phyloP scores from a whole-genome alignment of 306 rosid genomes.

The Prunus davidiana region DNA sequence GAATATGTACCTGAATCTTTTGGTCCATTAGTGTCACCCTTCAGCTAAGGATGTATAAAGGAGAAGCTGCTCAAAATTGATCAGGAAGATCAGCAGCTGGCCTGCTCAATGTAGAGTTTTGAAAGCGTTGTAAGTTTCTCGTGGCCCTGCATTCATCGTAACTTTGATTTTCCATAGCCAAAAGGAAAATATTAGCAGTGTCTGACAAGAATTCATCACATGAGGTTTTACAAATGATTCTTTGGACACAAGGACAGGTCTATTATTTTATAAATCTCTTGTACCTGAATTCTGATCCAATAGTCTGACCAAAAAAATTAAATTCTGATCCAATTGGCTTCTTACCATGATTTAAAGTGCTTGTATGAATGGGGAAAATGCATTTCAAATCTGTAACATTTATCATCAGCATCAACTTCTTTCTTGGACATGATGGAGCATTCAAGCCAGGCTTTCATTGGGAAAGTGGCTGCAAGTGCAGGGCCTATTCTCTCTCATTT shows the following conservation, averaged over 20 bases:
- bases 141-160: neutral
- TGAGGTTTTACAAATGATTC: neutral
- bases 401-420: neutral
- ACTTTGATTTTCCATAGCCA: neutral
- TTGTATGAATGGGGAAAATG: neutral
- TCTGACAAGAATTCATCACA: neutral
- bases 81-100: neutral
- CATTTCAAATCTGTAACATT: neutral
- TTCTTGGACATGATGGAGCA: neutral
- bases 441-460: neutral
- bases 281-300: neutral
- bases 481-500: neutral
- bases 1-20: neutral
- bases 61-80: conserved; percentile 4
- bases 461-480: neutral
- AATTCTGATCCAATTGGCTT: neutral
- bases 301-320: neutral
- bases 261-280: neutral
- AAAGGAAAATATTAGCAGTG: neutral
- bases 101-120: conserved; percentile 7
- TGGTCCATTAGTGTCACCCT: neutral
- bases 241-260: neutral
- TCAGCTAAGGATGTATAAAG: neutral
- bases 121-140: conserved; percentile 17
- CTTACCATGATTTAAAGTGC: too few species aligned